A percentile compares a stretch with the other conserved stretches of the same genome.
Evolutionary conservation across 345 rosid species (phyloP).

Genomic region (Microthlaspi erraticum): DNA sequence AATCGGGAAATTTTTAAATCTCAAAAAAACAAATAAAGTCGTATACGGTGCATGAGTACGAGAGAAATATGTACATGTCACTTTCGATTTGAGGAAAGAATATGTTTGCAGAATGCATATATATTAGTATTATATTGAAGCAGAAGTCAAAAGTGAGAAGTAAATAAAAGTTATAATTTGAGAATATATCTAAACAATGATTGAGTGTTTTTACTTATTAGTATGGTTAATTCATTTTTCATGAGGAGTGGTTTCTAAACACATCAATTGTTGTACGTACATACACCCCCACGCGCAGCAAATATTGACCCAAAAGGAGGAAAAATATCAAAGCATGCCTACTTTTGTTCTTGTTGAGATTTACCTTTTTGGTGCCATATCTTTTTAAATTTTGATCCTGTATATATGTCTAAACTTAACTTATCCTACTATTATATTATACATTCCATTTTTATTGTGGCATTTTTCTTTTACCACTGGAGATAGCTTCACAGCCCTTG

Average conservation of each 20-base stretch:
- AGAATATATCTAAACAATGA: slow-evolving; percentile 30
- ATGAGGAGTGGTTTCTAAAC: slow-evolving; percentile 42
- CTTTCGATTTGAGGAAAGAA: slow-evolving; percentile 7
- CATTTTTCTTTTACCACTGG: no score
- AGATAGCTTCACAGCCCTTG: no score
- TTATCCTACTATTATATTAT: not conserved
- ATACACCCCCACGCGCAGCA: slow-evolving; percentile 44
- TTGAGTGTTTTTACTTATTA: slow-evolving; percentile 19
- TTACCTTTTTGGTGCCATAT: slow-evolving; percentile 38
- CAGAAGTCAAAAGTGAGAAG: slow-evolving; percentile 40
- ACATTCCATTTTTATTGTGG: no score
- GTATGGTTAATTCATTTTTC: slow-evolving; percentile 37
- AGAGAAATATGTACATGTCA: not conserved
- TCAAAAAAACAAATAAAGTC: not conserved
- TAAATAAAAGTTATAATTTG: slow-evolving; percentile 6
- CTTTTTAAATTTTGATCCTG: slow-evolving; percentile 13
- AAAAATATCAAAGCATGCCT: slow-evolving; percentile 35
- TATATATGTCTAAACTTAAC: slow-evolving; percentile 25
- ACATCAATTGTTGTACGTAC: slow-evolving; percentile 43
- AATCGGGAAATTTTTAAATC: not conserved
- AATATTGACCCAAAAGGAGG: slow-evolving; percentile 33
- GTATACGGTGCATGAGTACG: slow-evolving; percentile 27
- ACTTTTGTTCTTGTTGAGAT: slow-evolving; percentile 34
- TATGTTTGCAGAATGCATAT: not conserved
- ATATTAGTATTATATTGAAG: not conserved